These are phyloP conservation scores for Nyssa sinensis DNA, from an alignment of 148 eudicot species.

Conservation along the genomic window DNA sequence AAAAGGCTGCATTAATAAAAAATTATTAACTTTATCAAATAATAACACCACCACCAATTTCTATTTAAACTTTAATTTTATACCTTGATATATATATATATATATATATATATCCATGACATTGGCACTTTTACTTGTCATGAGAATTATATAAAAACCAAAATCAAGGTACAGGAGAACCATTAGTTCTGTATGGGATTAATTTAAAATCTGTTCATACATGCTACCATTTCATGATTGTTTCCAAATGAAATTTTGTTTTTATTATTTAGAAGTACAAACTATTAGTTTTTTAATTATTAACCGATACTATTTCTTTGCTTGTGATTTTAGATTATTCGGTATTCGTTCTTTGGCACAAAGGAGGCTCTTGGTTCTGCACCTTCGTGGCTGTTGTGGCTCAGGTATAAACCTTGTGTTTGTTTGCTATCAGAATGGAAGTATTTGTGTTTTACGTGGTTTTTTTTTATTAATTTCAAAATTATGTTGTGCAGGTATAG, in stretches of 20 bases:
- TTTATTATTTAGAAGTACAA: neutral
- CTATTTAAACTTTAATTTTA: too few species aligned
- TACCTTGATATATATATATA: neutral
- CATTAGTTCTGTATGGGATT: neutral
- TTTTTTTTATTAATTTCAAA: neutral
- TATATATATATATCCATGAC: too few species aligned
- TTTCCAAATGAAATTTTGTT: neutral
- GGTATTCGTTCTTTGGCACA: constrained; percentile 89
- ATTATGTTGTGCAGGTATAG: constrained; percentile 67
- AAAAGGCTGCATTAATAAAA: neutral
- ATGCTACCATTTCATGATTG: neutral
- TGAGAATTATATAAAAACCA: too few species aligned
- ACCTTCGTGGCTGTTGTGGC: constrained; percentile 92
- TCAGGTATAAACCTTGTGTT: constrained; percentile 48
- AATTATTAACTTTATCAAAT: too few species aligned
- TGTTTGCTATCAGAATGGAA: constrained; percentile 1
- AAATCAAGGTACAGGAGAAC: neutral
- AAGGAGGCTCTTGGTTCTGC: constrained; percentile 82
- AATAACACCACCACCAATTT: too few species aligned
- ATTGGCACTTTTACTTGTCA: neutral
- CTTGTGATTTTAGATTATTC: constrained; percentile 54
- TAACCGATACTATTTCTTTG: neutral
- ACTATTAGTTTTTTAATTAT: neutral
- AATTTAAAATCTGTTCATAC: neutral
- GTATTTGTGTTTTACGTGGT: neutral